Conservation (phyloP, 169 alveolate species). For the Blepharisma undulans region DNA sequence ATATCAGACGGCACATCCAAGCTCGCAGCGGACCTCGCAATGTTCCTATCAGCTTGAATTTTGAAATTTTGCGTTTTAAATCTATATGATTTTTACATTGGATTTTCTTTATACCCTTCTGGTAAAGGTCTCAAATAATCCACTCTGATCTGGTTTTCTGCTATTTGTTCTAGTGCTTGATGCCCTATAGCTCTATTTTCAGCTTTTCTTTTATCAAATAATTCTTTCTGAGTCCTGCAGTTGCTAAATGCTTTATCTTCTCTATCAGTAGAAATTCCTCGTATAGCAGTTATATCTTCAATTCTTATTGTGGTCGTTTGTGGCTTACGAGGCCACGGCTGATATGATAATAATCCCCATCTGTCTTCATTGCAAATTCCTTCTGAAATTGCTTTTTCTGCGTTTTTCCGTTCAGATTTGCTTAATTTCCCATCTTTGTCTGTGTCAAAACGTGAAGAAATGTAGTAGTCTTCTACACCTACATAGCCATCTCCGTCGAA, state of each 20-base stretch:
- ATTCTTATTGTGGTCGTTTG: conserved; percentile 51
- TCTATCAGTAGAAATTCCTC: conserved; percentile 48
- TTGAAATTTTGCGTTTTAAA: neutral
- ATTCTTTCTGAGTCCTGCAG: neutral
- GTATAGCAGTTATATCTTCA: conserved; percentile 48
- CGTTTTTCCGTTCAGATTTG: conserved; percentile 53
- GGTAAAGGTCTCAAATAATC: neutral
- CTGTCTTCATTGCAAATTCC: conserved; percentile 41
- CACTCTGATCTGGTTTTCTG: neutral
- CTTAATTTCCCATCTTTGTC: conserved; percentile 73
- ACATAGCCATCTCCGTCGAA: conserved; percentile 74
- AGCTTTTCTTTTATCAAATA: neutral
- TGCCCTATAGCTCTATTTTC: neutral
- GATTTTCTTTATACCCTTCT: conserved; percentile 22
- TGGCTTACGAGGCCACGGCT: conserved; percentile 44
- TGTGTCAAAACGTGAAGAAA: conserved; percentile 59
- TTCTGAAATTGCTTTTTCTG: conserved; percentile 59
- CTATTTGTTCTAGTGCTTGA: neutral
- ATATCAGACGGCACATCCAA: neutral
- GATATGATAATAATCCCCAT: neutral
- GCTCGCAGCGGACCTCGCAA: neutral
- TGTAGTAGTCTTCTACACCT: conserved; percentile 63
- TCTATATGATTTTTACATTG: conserved; percentile 30
- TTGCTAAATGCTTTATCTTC: neutral
- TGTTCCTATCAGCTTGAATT: neutral